Evolutionary conservation across 257 asterid genomes (phyloP).

Genomic region (Catharanthus roseus): DNA sequence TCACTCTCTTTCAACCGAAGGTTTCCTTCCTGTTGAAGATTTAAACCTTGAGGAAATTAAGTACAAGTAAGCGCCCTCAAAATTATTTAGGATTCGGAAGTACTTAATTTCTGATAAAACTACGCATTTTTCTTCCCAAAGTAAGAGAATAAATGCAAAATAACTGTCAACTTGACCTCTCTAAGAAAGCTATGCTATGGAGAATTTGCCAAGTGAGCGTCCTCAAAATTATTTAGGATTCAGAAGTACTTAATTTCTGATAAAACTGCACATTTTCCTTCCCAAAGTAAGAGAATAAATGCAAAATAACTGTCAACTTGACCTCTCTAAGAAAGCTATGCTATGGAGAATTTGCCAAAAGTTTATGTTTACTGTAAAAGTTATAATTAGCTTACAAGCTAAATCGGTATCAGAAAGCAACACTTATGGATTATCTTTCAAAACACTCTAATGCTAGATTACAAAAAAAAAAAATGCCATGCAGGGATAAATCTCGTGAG

Average conservation of each 20-base stretch:
- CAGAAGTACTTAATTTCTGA: background rate
- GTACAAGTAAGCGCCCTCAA: constrained; percentile 52
- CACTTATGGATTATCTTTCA: background rate
- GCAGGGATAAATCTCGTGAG: constrained; percentile 83
- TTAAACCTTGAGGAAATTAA: constrained; percentile 66
- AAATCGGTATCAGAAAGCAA: background rate
- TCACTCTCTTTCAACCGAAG: constrained; percentile 71
- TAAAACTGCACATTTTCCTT: background rate
- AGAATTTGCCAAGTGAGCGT: constrained; percentile 77
- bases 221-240: background rate
- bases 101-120: background rate
- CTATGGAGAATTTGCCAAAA: background rate
- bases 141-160: background rate
- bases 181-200: too few relatives aligned
- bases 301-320: background rate
- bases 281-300: background rate
- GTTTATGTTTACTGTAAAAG: background rate
- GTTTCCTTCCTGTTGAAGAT: constrained; percentile 66
- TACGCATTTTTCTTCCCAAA: background rate
- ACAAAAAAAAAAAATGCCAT: background rate
- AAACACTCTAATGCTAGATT: background rate
- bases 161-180: background rate
- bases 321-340: background rate
- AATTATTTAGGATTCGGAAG: constrained; percentile 5
- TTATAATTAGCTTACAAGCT: background rate